Conservation (phyloP, 108 stramenopile genomes). For the Pinguiococcus pyrenoidosus region DNA sequence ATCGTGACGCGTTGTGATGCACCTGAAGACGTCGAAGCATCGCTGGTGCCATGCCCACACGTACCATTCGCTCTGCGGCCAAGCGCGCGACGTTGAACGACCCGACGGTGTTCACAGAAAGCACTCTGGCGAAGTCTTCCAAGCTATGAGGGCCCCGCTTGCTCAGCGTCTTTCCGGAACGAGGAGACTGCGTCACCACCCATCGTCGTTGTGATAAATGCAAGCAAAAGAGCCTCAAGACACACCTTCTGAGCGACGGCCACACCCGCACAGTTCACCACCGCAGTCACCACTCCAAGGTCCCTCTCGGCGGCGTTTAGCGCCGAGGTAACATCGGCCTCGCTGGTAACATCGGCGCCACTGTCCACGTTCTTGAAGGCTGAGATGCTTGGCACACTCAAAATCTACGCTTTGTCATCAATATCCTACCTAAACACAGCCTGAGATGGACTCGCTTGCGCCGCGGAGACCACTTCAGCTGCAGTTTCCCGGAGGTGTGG, state of each 20-base stretch:
- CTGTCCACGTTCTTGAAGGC: too few species aligned
- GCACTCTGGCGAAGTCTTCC: conserved; percentile 42
- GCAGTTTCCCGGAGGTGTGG: too few species aligned
- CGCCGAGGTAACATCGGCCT: too few species aligned
- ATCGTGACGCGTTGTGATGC: conserved; percentile 1
- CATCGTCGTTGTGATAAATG: not conserved
- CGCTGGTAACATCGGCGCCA: too few species aligned
- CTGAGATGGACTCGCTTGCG: too few species aligned
- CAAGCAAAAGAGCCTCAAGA: not conserved
- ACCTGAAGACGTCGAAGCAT: not conserved
- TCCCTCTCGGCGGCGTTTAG: too few species aligned
- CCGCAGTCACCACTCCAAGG: conserved; percentile 50
- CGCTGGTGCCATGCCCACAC: too few species aligned
- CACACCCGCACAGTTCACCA: conserved; percentile 85
- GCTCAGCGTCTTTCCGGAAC: conserved; percentile 11
- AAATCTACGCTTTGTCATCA: too few species aligned
- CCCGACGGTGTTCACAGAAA: conserved; percentile 72
- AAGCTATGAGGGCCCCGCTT: conserved; percentile 36
- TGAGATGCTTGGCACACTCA: too few species aligned
- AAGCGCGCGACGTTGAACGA: conserved; percentile 84
- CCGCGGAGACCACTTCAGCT: too few species aligned
- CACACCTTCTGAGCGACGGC: conserved; percentile 55
- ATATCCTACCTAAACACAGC: too few species aligned
- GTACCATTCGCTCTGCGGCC: conserved; percentile 51
- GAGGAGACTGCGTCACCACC: not conserved